A percentile compares a stretch with the other conserved stretches of the same genome.
These are phyloP conservation scores for Amauroascus niger DNA, from an alignment of 2,329 filamentous ascomycete genomes.

Conservation along the genomic window DNA sequence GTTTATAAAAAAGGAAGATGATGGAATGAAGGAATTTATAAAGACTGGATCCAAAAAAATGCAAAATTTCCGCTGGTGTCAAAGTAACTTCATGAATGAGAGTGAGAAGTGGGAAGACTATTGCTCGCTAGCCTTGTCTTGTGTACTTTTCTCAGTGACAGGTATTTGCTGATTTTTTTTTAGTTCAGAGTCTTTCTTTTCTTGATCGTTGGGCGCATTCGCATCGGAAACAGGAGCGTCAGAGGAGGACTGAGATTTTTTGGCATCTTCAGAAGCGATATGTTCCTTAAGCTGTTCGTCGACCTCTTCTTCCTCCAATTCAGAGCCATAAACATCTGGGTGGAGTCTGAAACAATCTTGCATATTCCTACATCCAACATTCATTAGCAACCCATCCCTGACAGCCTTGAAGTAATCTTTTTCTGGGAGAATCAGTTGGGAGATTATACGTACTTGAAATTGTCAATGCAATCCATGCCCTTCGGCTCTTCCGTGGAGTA, in stretches of 20 bases:
- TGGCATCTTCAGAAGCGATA: constrained; percentile 22
- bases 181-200: neutral
- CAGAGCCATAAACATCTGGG: constrained; percentile 84
- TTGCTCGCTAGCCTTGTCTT: neutral
- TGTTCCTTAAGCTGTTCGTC: constrained; percentile 30
- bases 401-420: no score
- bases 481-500: constrained; percentile 90
- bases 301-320: constrained; percentile 64
- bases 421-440: no score
- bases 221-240: neutral
- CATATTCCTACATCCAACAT: constrained; percentile 61
- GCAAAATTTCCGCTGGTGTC: constrained; percentile 1
- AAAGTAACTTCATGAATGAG: neutral
- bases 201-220: neutral
- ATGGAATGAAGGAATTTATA: neutral
- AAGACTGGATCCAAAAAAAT: neutral
- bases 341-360: constrained; percentile 92
- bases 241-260: constrained; percentile 9
- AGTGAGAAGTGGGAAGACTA: neutral
- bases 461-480: constrained; percentile 94
- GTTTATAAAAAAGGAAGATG: neutral
- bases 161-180: constrained; percentile 1
- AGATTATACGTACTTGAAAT: constrained; percentile 72
- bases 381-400: neutral
- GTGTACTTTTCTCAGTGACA: neutral